Base-by-base conservation (phyloP, 768 basidiomycete genomes). In the Coprinopsis sp. region DNA sequence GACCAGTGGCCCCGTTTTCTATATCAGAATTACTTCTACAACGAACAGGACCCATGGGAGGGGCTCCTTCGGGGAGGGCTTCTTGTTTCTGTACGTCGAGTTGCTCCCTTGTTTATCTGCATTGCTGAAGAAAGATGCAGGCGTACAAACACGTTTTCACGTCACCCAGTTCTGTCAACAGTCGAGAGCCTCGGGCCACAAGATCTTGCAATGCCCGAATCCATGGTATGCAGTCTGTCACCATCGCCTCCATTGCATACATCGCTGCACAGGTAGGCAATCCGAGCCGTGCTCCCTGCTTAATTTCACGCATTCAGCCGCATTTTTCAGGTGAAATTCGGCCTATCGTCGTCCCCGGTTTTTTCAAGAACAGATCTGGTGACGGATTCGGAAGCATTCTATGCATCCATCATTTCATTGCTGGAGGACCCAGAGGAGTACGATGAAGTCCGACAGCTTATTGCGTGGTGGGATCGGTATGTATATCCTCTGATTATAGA, bases 81-180 rank as follows among this genome's bases (percentile, higher is more conserved):
- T 4, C 52, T 65, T 1, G 52, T 63, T 6, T 52, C 34, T 33
- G 59, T 61, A 38, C 30, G 52, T 38, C 6, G 16, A 3, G 11
- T 14, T 6, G 8, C 22, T n/a, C 19, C 13, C 34, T 6, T 19
- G 3, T 37, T 29, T 19, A 13, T 33, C 28, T 6, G 22, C 8
- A 37, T 19, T n/a, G 13, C 25, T 29, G 6, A 24, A 25, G 29
- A 19, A 22, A 10, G 6, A 21, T 22, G 18, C 21, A 63, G 62
- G 60, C 57, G 1, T 61, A 37, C 14, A 62, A 56, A 33, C 56
- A 63, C 40, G 47, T 65, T n/a, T 65, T 65, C 33, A 65, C 51
- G 2, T 63, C 59, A 1, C 61, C 63, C 1, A 64, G 61, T 37
- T 63, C 61, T 6, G 59, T 63, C 2, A 52, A 63, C 16, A n/a